These are phyloP conservation scores for Venturia nashicola DNA, from an alignment of 2,329 filamentous ascomycete genomes.

Conservation along the genomic window DNA sequence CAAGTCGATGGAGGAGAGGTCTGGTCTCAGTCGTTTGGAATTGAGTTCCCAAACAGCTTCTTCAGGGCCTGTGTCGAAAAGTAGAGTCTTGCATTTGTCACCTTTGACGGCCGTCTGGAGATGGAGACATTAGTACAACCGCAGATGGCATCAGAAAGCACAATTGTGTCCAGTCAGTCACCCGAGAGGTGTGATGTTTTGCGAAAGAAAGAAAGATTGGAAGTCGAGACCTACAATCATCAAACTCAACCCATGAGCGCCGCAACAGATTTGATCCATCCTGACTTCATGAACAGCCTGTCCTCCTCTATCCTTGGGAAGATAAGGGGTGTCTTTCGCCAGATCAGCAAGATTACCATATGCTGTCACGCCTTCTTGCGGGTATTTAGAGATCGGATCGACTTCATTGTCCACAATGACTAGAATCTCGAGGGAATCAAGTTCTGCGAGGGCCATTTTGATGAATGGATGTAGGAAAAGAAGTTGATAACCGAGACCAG, in stretches of 20 bases:
- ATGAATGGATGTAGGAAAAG: background rate
- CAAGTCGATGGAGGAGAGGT: slow-evolving; percentile 32
- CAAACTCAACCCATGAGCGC: slow-evolving; percentile 42
- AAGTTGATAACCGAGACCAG: background rate
- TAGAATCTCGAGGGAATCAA: slow-evolving; percentile 36
- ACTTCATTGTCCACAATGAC: slow-evolving; percentile 45
- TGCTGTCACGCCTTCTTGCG: slow-evolving; percentile 31
- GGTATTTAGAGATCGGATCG: slow-evolving; percentile 37
- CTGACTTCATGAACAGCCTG: slow-evolving; percentile 32
- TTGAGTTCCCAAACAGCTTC: slow-evolving; percentile 40
- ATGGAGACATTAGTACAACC: background rate
- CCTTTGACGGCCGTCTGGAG: slow-evolving; percentile 35
- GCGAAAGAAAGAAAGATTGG: background rate
- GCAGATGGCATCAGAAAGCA: background rate
- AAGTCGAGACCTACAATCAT: slow-evolving; percentile 29
- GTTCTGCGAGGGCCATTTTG: slow-evolving; percentile 1
- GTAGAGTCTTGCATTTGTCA: slow-evolving; percentile 31
- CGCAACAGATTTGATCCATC: slow-evolving; percentile 40
- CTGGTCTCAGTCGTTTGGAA: slow-evolving; percentile 28
- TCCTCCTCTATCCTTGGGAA: slow-evolving; percentile 24
- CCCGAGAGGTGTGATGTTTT: background rate
- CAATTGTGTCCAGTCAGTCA: background rate
- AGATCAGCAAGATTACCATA: slow-evolving; percentile 31
- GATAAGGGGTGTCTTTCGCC: slow-evolving; percentile 24
- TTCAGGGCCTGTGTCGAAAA: slow-evolving; percentile 44